Evolutionary conservation across 192 early-diverging fungal genomes (phyloP).

Genomic region (Entomortierella lignicola): DNA sequence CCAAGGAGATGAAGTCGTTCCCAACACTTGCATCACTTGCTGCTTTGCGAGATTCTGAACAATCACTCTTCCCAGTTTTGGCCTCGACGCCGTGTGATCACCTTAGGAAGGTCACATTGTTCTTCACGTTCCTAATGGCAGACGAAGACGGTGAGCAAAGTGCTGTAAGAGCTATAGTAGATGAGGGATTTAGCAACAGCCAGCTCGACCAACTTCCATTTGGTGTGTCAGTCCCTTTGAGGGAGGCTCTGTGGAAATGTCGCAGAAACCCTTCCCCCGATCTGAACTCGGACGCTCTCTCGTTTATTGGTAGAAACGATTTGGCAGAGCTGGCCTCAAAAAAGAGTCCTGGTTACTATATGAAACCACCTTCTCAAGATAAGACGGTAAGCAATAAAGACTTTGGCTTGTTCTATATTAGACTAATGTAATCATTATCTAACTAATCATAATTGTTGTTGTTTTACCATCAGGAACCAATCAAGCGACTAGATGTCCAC

Average conservation of each 20-base stretch:
- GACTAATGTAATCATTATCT: too few relatives aligned
- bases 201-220: slow-evolving; percentile 64
- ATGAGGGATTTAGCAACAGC: slow-evolving; percentile 27
- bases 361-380: slow-evolving; percentile 3
- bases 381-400: neutral
- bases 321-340: slow-evolving; percentile 35
- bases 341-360: slow-evolving; percentile 15
- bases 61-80: neutral
- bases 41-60: slow-evolving; percentile 29
- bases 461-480: slow-evolving; percentile 10
- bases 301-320: slow-evolving; percentile 63
- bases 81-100: slow-evolving; percentile 19
- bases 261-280: slow-evolving; percentile 56
- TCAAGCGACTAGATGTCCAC: slow-evolving; percentile 19
- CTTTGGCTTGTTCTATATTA: neutral
- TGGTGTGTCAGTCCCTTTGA: slow-evolving; percentile 64
- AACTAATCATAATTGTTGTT: too few relatives aligned
- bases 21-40: slow-evolving; percentile 23
- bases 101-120: slow-evolving; percentile 15
- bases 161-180: slow-evolving; percentile 57
- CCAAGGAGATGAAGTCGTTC: slow-evolving; percentile 14
- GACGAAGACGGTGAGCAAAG: slow-evolving; percentile 27
- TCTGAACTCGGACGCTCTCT: slow-evolving; percentile 56
- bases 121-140: slow-evolving; percentile 23
- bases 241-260: slow-evolving; percentile 65